phyloP scores from a whole-genome alignment of 1,284 basidiomycete species.

The Rhizoctonia solani region DNA sequence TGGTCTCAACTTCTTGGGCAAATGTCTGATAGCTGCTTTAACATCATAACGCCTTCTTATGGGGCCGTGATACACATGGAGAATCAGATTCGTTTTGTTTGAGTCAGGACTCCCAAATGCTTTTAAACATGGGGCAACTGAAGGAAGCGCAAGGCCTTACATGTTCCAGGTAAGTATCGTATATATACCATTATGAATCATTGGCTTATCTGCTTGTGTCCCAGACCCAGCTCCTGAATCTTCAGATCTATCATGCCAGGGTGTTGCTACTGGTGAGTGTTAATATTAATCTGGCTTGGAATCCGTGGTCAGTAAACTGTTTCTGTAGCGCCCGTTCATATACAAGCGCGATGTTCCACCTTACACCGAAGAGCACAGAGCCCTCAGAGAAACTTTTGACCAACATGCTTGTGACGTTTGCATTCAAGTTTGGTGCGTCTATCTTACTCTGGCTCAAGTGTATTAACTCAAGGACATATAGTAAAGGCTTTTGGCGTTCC shows the following conservation, averaged over 20 bases:
- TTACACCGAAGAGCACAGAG: neutral
- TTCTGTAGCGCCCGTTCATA: constrained; percentile 14
- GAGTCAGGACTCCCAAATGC: neutral
- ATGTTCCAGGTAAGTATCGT: constrained; percentile 15
- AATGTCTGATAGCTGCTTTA: constrained; percentile 25
- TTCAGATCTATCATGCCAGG: constrained; percentile 20
- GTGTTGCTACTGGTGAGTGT: constrained; percentile 13
- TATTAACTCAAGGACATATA: neutral
- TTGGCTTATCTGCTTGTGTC: neutral
- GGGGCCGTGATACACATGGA: constrained; percentile 26
- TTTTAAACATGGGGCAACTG: constrained; percentile 13
- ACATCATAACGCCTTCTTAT: constrained; percentile 10
- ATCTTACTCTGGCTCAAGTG: neutral
- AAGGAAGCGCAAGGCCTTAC: constrained; percentile 13
- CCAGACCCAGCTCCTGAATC: constrained; percentile 2
- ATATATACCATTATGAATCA: neutral
- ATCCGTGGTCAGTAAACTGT: neutral
- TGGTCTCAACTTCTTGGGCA: constrained; percentile 24
- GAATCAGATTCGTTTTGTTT: constrained; percentile 17
- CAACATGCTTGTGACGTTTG: constrained; percentile 31
- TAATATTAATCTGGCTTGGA: neutral
- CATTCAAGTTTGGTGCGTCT: constrained; percentile 27
- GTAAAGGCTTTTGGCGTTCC: constrained; percentile 22
- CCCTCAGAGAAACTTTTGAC: constrained; percentile 9
- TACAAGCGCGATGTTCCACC: constrained; percentile 23